Evolutionary conservation across 2,329 filamentous ascomycete genomes (phyloP).

Genomic region (Pyrenophora graminea): DNA sequence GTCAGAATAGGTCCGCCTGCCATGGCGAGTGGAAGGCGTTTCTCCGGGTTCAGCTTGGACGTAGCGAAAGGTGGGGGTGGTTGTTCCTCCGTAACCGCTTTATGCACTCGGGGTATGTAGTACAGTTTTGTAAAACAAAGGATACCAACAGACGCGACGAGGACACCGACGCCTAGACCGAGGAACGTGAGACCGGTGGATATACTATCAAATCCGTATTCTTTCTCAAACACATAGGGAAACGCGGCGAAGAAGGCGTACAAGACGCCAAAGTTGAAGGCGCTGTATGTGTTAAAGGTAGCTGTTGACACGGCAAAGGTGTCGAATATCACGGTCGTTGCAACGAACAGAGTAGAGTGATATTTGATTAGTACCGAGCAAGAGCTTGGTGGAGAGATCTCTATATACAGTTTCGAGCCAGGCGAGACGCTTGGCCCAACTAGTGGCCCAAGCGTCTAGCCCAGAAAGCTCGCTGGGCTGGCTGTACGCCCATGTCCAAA

Average conservation of each 20-base stretch:
- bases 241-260: constrained; percentile 33
- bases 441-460: too few species aligned
- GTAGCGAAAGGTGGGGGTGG: constrained; percentile 13
- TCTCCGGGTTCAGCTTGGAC: constrained; percentile 30
- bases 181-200: constrained; percentile 14
- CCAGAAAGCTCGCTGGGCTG: too few species aligned
- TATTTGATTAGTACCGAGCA: too few species aligned
- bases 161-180: constrained; percentile 6
- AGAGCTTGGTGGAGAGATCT: too few species aligned
- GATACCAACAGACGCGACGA: constrained; percentile 5
- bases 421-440: too few species aligned
- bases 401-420: too few species aligned
- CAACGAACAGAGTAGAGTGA: too few species aligned
- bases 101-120: constrained; percentile 3
- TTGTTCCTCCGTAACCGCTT: constrained; percentile 1
- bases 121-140: constrained; percentile 6
- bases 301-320: too few species aligned
- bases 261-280: constrained; percentile 31
- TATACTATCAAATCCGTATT: constrained; percentile 18
- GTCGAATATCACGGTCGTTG: too few species aligned
- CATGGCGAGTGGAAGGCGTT: constrained; percentile 43
- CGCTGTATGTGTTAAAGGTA: constrained; percentile 22
- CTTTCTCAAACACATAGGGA: constrained; percentile 24
- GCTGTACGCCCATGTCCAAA: too few species aligned
- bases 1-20: constrained; percentile 42